Conservation (phyloP, 2,329 filamentous ascomycete genomes). For the Scedosporium aurantiacum region DNA sequence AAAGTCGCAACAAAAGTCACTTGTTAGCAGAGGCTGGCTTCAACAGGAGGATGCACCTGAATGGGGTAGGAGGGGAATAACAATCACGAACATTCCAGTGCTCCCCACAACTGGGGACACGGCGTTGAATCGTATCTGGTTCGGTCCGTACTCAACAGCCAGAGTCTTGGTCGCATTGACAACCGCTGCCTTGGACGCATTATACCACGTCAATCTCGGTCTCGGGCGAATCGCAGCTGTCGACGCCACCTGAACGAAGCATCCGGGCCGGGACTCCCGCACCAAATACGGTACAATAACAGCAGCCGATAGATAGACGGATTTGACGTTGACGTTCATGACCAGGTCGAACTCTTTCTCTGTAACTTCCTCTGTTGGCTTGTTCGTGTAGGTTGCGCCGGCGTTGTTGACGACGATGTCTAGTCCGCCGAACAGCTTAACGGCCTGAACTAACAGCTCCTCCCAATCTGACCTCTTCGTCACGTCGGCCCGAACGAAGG, state of each 20-base stretch:
- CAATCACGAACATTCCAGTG: conserved; percentile 43
- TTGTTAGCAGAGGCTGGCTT: background rate
- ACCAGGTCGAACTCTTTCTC: conserved; percentile 56
- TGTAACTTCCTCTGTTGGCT: conserved; percentile 52
- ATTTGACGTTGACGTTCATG: conserved; percentile 59
- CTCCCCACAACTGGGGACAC: conserved; percentile 58
- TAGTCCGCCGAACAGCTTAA: conserved; percentile 37
- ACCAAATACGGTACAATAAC: conserved; percentile 52
- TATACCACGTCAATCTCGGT: conserved; percentile 58
- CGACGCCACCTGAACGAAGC: conserved; percentile 55
- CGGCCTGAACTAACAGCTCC: conserved; percentile 29
- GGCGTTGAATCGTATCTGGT: conserved; percentile 62
- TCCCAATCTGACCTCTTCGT: conserved; percentile 43
- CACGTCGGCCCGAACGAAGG: conserved; percentile 36
- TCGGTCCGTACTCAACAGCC: conserved; percentile 61
- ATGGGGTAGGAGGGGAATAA: background rate
- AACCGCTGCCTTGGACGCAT: conserved; percentile 56
- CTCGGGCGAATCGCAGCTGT: conserved; percentile 50
- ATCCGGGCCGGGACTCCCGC: conserved; percentile 42
- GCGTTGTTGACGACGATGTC: conserved; percentile 54
- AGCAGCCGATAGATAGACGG: conserved; percentile 48
- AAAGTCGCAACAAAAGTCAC: background rate
- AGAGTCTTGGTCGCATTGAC: conserved; percentile 47
- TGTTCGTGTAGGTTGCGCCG: conserved; percentile 47
- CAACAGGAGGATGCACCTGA: background rate